These are phyloP conservation scores for Orychophragmus violaceus DNA, from an alignment of 345 rosid genomes.

Conservation along the genomic window DNA sequence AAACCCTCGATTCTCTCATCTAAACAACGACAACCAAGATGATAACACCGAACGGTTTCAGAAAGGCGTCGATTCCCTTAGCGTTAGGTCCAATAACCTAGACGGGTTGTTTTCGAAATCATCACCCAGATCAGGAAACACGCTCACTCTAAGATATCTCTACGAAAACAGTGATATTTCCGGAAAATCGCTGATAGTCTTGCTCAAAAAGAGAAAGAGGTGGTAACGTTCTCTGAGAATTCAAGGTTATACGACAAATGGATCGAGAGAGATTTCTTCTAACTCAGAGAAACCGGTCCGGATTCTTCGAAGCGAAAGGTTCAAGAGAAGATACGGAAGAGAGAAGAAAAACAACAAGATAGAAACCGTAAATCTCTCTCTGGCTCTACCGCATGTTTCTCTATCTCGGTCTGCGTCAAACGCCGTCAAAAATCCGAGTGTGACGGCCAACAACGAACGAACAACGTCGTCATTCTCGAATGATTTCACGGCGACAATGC, in stretches of 20 bases:
- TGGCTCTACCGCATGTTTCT: conserved; percentile 82
- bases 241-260: conserved; percentile 51
- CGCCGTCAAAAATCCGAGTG: conserved; percentile 40
- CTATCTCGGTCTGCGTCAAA: conserved; percentile 71
- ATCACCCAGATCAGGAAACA: conserved; percentile 43
- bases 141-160: conserved; percentile 85
- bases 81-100: conserved; percentile 39
- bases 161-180: conserved; percentile 48
- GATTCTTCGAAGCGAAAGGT: conserved; percentile 50
- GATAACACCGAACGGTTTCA: conserved; percentile 33
- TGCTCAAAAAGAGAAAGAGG: conserved; percentile 66
- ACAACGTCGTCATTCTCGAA: conserved; percentile 57
- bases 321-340: conserved; percentile 27
- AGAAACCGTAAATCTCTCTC: conserved; percentile 73
- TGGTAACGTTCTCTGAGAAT: conserved; percentile 43
- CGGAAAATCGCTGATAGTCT: conserved; percentile 27
- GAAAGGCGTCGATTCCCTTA: conserved; percentile 52
- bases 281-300: conserved; percentile 47
- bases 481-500: conserved; percentile 53
- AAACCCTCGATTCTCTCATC: conserved; percentile 27
- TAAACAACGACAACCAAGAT: conserved; percentile 30
- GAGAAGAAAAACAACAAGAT: conserved; percentile 60
- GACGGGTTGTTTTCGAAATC: conserved; percentile 48
- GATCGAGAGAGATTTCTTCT: conserved; percentile 94
- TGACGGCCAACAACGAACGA: conserved; percentile 16